Evolutionary conservation across 371 early-diverging fungal genomes (phyloP).

Genomic region (Dichotomocladium elegans): DNA sequence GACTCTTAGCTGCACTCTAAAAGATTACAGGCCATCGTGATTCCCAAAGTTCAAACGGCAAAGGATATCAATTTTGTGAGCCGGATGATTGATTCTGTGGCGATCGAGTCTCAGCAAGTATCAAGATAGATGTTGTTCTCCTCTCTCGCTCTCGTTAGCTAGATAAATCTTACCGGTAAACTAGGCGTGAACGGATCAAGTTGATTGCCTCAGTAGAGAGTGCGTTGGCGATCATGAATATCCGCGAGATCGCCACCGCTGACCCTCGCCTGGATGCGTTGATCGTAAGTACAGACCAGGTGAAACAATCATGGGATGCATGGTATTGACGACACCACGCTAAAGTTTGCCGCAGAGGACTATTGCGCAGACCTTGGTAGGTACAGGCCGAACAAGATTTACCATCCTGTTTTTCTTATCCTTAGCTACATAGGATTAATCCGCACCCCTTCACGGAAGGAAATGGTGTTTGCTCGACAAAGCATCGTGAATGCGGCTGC

Average conservation of each 20-base stretch:
- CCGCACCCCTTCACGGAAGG: conserved; percentile 66
- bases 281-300: conserved; percentile 57
- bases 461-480: conserved; percentile 79
- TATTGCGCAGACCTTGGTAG: conserved; percentile 80
- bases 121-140: neutral
- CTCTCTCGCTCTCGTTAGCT: no score
- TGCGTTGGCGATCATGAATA: conserved; percentile 81
- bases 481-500: conserved; percentile 76
- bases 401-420: neutral
- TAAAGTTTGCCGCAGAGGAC: conserved; percentile 89
- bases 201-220: conserved; percentile 87
- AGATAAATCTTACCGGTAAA: neutral
- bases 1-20: conserved; percentile 59
- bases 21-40: conserved; percentile 75
- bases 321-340: conserved; percentile 2
- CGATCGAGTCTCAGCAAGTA: conserved; percentile 65
- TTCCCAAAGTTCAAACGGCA: conserved; percentile 86
- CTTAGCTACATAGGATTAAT: conserved; percentile 47
- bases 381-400: neutral
- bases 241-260: conserved; percentile 74
- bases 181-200: conserved; percentile 62
- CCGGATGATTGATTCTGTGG: conserved; percentile 74
- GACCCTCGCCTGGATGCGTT: conserved; percentile 74
- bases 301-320: neutral
- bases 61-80: conserved; percentile 77